Conservation (phyloP, 2,329 filamentous ascomycete species). For the Penicillium sp. region DNA sequence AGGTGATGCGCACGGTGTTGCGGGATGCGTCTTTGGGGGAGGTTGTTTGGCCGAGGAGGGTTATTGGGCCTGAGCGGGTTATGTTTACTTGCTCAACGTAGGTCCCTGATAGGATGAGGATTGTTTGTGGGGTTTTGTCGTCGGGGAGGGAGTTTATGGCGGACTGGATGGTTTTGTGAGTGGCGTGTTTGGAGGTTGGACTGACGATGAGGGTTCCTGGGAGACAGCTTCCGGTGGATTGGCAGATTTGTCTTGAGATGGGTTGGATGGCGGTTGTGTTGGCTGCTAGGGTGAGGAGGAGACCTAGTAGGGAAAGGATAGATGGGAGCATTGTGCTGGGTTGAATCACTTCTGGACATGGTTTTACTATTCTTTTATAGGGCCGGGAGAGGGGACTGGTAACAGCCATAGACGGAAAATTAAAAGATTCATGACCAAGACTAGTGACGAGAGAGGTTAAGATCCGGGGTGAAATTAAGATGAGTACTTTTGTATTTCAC, state of each 20-base stretch:
- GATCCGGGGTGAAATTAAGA: background rate
- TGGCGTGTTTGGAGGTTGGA: constrained; percentile 16
- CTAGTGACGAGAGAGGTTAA: background rate
- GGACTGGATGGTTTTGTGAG: constrained; percentile 46
- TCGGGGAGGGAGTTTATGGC: constrained; percentile 49
- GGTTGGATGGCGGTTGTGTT: constrained; percentile 7
- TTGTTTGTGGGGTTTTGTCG: constrained; percentile 49
- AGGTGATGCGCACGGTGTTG: constrained; percentile 58
- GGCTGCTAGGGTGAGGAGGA: background rate
- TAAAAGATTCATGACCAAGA: background rate
- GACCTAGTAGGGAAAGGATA: background rate
- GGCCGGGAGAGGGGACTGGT: too few species aligned
- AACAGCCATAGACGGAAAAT: constrained; percentile 8
- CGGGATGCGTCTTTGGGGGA: constrained; percentile 46
- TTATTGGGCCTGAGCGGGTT: constrained; percentile 60
- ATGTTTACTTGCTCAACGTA: constrained; percentile 66
- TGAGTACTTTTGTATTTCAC: background rate
- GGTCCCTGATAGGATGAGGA: constrained; percentile 59
- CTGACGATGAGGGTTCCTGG: constrained; percentile 31
- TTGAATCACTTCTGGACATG: background rate
- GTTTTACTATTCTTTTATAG: background rate
- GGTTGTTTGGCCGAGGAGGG: constrained; percentile 59
- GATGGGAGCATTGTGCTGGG: background rate
- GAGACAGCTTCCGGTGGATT: constrained; percentile 27
- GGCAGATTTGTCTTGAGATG: constrained; percentile 22